Evolutionary conservation across 805 yeast genomes (phyloP).

Genomic region (Candida schatavii): DNA sequence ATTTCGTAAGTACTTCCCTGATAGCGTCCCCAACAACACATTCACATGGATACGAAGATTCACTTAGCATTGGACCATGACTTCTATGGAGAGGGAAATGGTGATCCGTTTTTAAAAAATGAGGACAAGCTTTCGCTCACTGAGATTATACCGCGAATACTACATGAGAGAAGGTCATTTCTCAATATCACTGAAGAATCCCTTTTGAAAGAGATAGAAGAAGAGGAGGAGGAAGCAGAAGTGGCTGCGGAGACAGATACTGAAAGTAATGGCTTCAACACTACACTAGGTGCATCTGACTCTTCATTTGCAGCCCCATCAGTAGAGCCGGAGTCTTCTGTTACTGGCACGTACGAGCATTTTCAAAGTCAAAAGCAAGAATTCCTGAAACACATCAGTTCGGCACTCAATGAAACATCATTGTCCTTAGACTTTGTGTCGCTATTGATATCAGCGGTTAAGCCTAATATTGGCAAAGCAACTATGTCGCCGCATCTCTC

Average conservation of each 20-base stretch:
- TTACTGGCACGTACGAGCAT: conserved; percentile 28
- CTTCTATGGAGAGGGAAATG: conserved; percentile 26
- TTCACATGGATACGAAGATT: no score
- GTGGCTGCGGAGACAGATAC: conserved; percentile 2
- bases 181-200: conserved; percentile 55
- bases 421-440: conserved; percentile 85
- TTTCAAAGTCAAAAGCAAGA: conserved; percentile 53
- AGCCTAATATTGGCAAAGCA: conserved; percentile 82
- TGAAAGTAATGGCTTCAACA: conserved; percentile 6
- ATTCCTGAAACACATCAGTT: conserved; percentile 49
- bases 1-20: no score
- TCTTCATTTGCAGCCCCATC: conserved; percentile 7
- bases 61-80: conserved; percentile 26
- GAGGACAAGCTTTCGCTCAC: conserved; percentile 47
- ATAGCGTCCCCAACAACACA: no score
- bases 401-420: conserved; percentile 87
- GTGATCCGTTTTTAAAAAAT: conserved; percentile 38
- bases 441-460: conserved; percentile 68
- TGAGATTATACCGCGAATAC: conserved; percentile 57
- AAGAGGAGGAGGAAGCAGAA: conserved; percentile 6
- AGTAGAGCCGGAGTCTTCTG: conserved; percentile 7
- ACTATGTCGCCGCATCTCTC: conserved; percentile 85
- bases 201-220: conserved; percentile 44
- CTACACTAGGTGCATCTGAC: conserved; percentile 3
- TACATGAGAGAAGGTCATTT: conserved; percentile 60